Conservation (phyloP, 495 filamentous ascomycete species). For the Neurospora sp. region DNA sequence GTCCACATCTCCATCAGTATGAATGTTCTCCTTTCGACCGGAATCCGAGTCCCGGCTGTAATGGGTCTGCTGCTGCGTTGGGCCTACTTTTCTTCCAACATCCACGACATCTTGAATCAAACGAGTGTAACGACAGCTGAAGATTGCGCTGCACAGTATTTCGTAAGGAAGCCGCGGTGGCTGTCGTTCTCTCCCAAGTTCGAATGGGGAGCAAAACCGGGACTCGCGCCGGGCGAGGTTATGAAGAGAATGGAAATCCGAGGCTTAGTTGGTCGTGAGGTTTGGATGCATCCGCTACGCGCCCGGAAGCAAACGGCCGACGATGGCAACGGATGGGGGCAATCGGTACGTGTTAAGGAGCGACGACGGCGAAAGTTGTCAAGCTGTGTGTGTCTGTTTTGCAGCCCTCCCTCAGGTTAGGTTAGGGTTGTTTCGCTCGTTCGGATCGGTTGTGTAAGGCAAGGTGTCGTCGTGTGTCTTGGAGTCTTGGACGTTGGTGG, state of each 20-base stretch:
- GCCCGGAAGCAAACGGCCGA: neutral
- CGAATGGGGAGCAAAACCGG: constrained; percentile 6
- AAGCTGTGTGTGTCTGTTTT: neutral
- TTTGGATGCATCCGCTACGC: constrained; percentile 8
- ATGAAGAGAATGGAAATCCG: constrained; percentile 6
- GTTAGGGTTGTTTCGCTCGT: neutral
- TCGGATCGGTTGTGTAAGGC: neutral
- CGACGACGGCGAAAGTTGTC: neutral
- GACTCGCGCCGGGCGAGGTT: constrained; percentile 34
- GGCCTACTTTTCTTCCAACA: constrained; percentile 78
- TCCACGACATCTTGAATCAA: constrained; percentile 35
- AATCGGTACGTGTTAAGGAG: neutral
- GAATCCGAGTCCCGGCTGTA: neutral
- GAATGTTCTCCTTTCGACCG: constrained; percentile 9
- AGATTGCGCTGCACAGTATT: constrained; percentile 5
- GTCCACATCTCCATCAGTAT: constrained; percentile 30
- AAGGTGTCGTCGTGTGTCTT: neutral
- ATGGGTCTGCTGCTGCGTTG: constrained; percentile 1
- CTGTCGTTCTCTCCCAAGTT: constrained; percentile 9
- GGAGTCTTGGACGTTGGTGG: neutral
- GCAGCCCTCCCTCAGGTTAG: neutral
- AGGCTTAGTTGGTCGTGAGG: constrained; percentile 8
- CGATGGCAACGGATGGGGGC: neutral
- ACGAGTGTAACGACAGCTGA: constrained; percentile 25
- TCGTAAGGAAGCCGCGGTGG: neutral